Conservation (phyloP, 805 yeast genomes). For the Starmerella apicola region DNA sequence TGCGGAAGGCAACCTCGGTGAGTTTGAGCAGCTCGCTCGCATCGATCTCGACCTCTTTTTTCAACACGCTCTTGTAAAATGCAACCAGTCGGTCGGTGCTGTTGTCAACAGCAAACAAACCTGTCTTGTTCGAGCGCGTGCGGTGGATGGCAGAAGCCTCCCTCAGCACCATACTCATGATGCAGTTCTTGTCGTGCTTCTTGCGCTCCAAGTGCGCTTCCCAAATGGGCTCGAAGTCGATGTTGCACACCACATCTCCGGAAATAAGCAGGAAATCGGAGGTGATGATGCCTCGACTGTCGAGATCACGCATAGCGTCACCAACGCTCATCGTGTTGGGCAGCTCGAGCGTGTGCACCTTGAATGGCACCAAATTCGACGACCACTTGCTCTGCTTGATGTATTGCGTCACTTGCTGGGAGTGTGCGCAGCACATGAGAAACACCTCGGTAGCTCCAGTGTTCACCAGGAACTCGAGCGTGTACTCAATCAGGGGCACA, state of each 20-base stretch:
- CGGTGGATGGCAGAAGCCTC: conserved; percentile 76
- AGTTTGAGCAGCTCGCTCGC: conserved; percentile 53
- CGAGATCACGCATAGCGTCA: conserved; percentile 93
- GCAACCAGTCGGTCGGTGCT: conserved; percentile 64
- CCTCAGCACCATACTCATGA: conserved; percentile 85
- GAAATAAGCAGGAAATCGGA: conserved; percentile 83
- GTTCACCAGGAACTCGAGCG: conserved; percentile 82
- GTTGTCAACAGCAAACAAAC: conserved; percentile 70
- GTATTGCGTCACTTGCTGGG: conserved; percentile 74
- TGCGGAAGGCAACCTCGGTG: conserved; percentile 64
- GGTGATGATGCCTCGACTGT: conserved; percentile 74
- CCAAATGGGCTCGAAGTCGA: conserved; percentile 64
- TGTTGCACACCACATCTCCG: conserved; percentile 92
- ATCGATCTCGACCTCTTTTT: conserved; percentile 24
- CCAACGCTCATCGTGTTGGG: conserved; percentile 87
- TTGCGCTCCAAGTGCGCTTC: conserved; percentile 62
- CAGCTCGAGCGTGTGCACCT: conserved; percentile 63
- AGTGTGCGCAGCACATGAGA: conserved; percentile 81
- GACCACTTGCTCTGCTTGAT: conserved; percentile 41
- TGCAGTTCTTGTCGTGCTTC: conserved; percentile 72
- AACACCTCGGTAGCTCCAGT: conserved; percentile 85
- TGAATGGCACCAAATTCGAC: conserved; percentile 57
- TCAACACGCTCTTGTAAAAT: conserved; percentile 53
- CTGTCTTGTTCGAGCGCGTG: conserved; percentile 61
- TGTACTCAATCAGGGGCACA: conserved; percentile 87